Evolutionary conservation across 352 stramenopile genomes (phyloP).

Genomic region (Globisporangium middletonii): DNA sequence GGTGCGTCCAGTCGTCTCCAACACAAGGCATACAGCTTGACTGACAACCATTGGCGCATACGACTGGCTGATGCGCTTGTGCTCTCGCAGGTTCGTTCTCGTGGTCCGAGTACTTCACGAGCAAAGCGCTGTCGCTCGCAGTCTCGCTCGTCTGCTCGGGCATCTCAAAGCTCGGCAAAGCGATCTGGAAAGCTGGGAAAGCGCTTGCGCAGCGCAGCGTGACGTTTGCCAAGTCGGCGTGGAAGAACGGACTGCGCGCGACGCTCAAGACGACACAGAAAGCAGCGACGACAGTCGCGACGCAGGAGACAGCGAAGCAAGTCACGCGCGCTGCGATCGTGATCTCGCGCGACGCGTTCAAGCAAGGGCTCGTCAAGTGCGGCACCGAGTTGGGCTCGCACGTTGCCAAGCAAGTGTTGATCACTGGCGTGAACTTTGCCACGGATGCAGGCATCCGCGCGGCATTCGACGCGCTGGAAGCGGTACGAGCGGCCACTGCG

Average conservation of each 20-base stretch:
- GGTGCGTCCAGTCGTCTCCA: too few species aligned
- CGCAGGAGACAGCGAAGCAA: background rate
- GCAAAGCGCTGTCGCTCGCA: conserved; percentile 1
- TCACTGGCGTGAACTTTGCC: background rate
- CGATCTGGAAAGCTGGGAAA: background rate
- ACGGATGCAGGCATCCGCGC: background rate
- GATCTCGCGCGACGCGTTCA: background rate
- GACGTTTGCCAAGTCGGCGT: background rate
- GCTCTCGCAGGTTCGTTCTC: background rate
- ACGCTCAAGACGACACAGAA: background rate
- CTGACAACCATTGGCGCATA: too few species aligned
- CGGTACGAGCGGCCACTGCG: background rate
- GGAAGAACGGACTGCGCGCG: background rate
- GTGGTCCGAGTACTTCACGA: conserved; percentile 3
- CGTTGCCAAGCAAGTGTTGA: background rate
- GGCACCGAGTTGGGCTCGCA: background rate
- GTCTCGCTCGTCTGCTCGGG: conserved; percentile 1
- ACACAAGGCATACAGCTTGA: too few species aligned
- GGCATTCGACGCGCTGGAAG: background rate
- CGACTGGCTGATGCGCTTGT: background rate
- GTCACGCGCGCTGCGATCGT: background rate
- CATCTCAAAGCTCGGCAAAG: background rate
- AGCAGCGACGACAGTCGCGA: background rate
- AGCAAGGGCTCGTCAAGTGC: background rate
- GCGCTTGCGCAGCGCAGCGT: background rate